These are phyloP conservation scores for Emericellopsis terricola DNA, from an alignment of 495 filamentous ascomycete species.

Conservation along the genomic window DNA sequence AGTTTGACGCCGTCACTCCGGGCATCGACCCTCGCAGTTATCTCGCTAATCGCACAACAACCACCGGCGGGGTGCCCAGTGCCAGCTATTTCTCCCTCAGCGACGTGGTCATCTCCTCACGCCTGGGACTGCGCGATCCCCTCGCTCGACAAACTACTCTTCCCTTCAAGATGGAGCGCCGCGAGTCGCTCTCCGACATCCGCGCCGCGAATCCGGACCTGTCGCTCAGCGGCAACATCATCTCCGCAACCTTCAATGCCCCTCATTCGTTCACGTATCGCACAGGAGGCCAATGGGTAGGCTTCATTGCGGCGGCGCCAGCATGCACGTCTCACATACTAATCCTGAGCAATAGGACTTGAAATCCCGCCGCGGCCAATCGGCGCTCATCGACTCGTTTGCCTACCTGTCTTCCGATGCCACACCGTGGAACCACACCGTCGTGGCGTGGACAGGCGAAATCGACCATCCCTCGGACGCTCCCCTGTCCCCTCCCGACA, in stretches of 20 bases:
- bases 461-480: slow-evolving; percentile 37
- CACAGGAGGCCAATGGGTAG: slow-evolving; percentile 58
- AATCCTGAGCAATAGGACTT: slow-evolving; percentile 50
- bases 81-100: not conserved
- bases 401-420: slow-evolving; percentile 61
- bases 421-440: slow-evolving; percentile 64
- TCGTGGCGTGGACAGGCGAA: slow-evolving; percentile 89
- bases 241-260: slow-evolving; percentile 73
- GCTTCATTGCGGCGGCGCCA: slow-evolving; percentile 10
- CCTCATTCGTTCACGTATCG: slow-evolving; percentile 55
- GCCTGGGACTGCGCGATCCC: not conserved
- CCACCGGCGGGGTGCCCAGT: not conserved
- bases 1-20: not conserved
- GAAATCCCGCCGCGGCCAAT: slow-evolving; percentile 61
- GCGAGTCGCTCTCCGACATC: slow-evolving; percentile 34
- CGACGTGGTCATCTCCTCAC: slow-evolving; percentile 1
- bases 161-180: slow-evolving; percentile 18
- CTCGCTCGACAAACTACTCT: slow-evolving; percentile 18
- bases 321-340: too few relatives aligned
- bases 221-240: slow-evolving; percentile 60
- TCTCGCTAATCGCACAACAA: not conserved
- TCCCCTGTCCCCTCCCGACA: slow-evolving; percentile 15
- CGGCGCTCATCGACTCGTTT: slow-evolving; percentile 78
- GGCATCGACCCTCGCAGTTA: not conserved
- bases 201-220: slow-evolving; percentile 46